These are phyloP conservation scores for Umbelopsis sp. DNA, from an alignment of 371 early-diverging fungal genomes.

Conservation along the genomic window DNA sequence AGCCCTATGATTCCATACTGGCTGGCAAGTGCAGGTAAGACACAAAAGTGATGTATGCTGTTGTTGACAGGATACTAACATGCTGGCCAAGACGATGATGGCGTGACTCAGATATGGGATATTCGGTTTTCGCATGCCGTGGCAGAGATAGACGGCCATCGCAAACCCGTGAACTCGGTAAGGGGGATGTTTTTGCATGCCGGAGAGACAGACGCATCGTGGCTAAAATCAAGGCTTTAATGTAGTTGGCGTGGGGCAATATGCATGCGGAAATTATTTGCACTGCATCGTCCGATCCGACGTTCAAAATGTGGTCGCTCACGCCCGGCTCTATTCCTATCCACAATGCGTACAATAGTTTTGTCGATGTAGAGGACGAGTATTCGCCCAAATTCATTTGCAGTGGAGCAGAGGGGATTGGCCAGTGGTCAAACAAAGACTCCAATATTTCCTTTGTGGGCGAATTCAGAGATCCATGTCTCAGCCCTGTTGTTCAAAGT, in stretches of 20 bases:
- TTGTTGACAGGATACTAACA: background rate
- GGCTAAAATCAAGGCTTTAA: background rate
- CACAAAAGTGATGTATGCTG: background rate
- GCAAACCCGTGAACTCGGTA: constrained; percentile 51
- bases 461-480: constrained; percentile 29
- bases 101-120: constrained; percentile 78
- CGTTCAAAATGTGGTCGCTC: constrained; percentile 55
- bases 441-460: constrained; percentile 31
- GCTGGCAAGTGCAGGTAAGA: constrained; percentile 67
- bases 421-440: constrained; percentile 38
- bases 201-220: too few species aligned
- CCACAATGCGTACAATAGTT: constrained; percentile 29
- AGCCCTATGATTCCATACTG: constrained; percentile 83
- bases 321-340: constrained; percentile 27
- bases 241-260: constrained; percentile 64
- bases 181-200: background rate
- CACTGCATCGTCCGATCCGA: constrained; percentile 55
- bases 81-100: constrained; percentile 43
- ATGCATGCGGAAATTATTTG: constrained; percentile 60
- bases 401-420: constrained; percentile 35
- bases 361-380: constrained; percentile 5
- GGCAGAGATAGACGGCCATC: constrained; percentile 61
- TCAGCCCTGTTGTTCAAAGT: constrained; percentile 34
- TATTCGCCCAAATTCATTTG: constrained; percentile 20
- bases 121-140: constrained; percentile 60